A percentile compares a stretch with the other conserved stretches of the same genome.
These are phyloP conservation scores for Lizanozyma gosingica DNA, from an alignment of 1,139 yeast genomes.

Conservation along the genomic window DNA sequence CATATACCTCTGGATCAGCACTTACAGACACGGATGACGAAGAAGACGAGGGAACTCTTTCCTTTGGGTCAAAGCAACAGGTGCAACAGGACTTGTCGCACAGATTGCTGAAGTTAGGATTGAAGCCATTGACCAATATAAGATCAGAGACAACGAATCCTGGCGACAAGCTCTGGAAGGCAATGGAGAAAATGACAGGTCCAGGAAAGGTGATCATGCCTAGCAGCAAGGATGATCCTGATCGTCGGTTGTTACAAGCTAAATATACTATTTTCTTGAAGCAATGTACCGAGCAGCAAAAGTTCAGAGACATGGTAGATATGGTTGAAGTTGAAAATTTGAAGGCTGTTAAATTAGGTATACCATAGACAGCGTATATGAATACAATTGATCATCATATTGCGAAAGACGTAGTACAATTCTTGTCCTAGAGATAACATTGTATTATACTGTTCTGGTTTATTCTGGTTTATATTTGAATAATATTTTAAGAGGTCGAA, in stretches of 20 bases:
- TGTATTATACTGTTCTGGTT: too few species aligned
- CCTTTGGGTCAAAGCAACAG: constrained; percentile 50
- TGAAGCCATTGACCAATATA: constrained; percentile 30
- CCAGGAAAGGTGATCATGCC: constrained; percentile 76
- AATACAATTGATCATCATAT: too few species aligned
- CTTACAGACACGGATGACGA: constrained; percentile 31
- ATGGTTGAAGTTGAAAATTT: constrained; percentile 34
- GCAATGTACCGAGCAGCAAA: constrained; percentile 73
- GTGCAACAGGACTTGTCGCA: constrained; percentile 41
- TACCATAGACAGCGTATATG: too few species aligned
- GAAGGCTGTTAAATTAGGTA: too few species aligned
- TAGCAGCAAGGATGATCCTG: constrained; percentile 45
- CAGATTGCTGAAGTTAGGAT: constrained; percentile 25
- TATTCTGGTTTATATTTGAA: too few species aligned
- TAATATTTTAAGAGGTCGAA: too few species aligned
- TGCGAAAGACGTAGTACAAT: too few species aligned
- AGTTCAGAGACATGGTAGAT: constrained; percentile 65
- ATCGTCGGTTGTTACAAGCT: constrained; percentile 59
- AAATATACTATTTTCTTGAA: constrained; percentile 83
- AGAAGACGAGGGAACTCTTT: constrained; percentile 40
- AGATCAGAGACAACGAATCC: constrained; percentile 14
- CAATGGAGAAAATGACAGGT: constrained; percentile 79
- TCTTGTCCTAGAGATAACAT: too few species aligned
- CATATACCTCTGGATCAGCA: constrained; percentile 16
- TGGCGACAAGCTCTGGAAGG: constrained; percentile 69